These are phyloP conservation scores for Sclerotinia nivalis DNA, from an alignment of 2,329 filamentous ascomycete species.

Conservation along the genomic window DNA sequence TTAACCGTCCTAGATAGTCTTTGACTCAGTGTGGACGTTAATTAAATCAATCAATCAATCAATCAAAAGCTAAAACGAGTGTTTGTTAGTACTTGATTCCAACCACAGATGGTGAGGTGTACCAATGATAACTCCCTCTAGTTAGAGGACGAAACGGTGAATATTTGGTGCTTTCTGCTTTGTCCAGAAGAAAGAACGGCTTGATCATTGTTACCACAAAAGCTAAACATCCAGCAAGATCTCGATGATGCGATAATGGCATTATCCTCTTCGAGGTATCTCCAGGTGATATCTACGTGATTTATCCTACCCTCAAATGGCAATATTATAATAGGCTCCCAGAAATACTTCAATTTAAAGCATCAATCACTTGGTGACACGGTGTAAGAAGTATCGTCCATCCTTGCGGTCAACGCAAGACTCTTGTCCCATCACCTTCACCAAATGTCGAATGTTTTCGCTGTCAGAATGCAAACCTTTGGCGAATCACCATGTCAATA, in stretches of 20 bases:
- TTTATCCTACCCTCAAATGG: neutral
- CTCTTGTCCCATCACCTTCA: neutral
- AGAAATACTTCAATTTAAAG: neutral
- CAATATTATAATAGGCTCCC: neutral
- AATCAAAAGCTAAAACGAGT: slow-evolving; percentile 10
- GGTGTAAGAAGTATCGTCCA: neutral
- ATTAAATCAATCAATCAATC: no score
- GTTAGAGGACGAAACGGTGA: neutral
- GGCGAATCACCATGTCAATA: neutral
- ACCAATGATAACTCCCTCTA: neutral
- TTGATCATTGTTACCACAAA: neutral
- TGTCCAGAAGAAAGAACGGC: neutral
- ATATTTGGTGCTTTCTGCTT: neutral
- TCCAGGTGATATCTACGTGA: neutral
- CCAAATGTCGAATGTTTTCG: neutral
- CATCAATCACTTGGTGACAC: fast-evolving
- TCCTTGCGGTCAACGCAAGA: neutral
- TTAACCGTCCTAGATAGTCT: no score
- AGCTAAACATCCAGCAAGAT: neutral
- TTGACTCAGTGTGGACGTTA: no score
- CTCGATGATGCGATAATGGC: neutral
- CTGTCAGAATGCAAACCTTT: neutral
- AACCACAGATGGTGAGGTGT: neutral
- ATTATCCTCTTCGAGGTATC: neutral
- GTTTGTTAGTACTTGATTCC: neutral